These are phyloP conservation scores for Eucalyptus rudis DNA, from an alignment of 345 rosid species.

Conservation along the genomic window DNA sequence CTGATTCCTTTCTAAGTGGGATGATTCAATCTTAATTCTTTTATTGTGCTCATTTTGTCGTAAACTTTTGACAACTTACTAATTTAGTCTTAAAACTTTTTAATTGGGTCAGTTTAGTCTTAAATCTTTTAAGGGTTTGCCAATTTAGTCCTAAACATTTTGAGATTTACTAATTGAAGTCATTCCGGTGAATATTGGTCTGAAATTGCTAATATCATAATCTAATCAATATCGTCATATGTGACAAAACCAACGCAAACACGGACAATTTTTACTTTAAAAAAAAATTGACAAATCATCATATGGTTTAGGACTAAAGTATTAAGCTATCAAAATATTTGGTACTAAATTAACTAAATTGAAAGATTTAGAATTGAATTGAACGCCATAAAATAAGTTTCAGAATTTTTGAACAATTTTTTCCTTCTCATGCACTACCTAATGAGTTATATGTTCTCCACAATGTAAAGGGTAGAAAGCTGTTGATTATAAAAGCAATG, in stretches of 20 bases:
- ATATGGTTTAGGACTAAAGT: background rate
- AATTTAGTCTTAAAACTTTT: too few relatives aligned
- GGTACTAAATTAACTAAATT: background rate
- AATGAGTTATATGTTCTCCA: background rate
- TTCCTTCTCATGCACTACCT: background rate
- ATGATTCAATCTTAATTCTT: too few relatives aligned
- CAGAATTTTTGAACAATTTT: background rate
- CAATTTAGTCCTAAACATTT: background rate
- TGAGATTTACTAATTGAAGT: too few relatives aligned
- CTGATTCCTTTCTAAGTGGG: background rate
- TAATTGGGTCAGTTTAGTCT: too few relatives aligned
- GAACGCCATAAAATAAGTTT: too few relatives aligned
- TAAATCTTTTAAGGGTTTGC: too few relatives aligned
- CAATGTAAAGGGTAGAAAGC: background rate
- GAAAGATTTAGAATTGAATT: background rate
- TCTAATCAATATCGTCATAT: rapidly evolving
- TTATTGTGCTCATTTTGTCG: background rate
- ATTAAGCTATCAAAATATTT: background rate
- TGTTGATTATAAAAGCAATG: background rate
- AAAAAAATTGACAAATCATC: too few relatives aligned
- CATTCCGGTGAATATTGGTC: rapidly evolving
- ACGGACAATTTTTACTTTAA: too few relatives aligned
- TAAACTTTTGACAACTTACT: too few relatives aligned
- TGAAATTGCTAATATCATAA: too few relatives aligned
- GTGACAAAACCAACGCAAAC: rapidly evolving